Conservation (phyloP, 345 rosid genomes). For the Syzygium grande region DNA sequence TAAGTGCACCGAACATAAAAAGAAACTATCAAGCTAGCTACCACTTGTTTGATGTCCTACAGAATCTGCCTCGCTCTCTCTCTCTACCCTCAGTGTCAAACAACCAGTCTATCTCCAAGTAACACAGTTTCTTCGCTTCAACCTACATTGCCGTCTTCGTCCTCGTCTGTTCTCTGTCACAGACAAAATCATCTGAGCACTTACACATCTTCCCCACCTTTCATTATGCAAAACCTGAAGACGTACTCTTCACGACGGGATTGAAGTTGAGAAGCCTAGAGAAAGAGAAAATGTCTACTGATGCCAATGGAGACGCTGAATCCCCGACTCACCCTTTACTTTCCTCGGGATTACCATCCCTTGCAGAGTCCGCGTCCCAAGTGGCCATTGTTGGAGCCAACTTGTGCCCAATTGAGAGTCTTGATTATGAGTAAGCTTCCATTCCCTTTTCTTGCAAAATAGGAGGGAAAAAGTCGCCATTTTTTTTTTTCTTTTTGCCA, state of each 20-base stretch:
- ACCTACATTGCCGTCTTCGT: background rate
- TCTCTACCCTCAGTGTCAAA: background rate
- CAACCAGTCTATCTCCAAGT: background rate
- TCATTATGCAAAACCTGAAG: background rate
- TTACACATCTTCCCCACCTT: background rate
- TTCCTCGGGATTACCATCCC: slow-evolving; percentile 19
- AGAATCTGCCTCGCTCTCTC: background rate
- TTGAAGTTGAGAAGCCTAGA: background rate
- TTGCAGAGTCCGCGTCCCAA: slow-evolving; percentile 63
- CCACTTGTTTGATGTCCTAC: background rate
- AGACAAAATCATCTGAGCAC: background rate
- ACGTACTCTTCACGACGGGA: background rate
- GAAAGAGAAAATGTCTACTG: background rate
- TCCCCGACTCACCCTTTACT: slow-evolving; percentile 45
- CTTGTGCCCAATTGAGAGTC: slow-evolving; percentile 78
- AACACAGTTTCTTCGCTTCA: background rate
- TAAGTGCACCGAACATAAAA: too few species aligned
- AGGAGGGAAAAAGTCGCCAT: background rate
- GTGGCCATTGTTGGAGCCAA: slow-evolving; percentile 83
- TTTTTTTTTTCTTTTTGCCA: background rate
- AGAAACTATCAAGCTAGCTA: too few species aligned
- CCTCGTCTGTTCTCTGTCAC: background rate
- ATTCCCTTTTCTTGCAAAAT: background rate
- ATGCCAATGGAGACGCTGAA: slow-evolving; percentile 9
- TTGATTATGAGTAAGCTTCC: slow-evolving; percentile 70